Percentiles rank a stretch among this genome's conserved stretches.
Conservation (phyloP, 139 green algal genomes). For the Nannochloris sp. region DNA sequence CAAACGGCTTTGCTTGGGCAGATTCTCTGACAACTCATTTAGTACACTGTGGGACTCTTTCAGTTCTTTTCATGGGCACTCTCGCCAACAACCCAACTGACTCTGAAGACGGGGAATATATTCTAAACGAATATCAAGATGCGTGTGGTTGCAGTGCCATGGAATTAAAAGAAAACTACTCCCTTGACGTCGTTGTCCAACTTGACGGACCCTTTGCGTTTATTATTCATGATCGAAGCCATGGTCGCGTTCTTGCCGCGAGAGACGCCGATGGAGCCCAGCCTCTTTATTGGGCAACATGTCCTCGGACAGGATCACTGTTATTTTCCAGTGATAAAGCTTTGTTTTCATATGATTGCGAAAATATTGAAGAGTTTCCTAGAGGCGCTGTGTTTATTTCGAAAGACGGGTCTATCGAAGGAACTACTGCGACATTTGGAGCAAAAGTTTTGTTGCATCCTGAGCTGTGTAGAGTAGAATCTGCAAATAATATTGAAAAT, state of each 20-base stretch:
- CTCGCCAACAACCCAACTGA: neutral
- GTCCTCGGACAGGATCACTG: neutral
- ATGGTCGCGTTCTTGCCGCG: neutral
- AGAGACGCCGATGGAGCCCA: neutral
- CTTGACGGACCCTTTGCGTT: neutral
- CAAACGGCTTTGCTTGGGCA: slow-evolving; percentile 5
- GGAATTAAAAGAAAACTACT: neutral
- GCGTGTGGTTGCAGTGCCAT: neutral
- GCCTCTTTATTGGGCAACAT: slow-evolving; percentile 1
- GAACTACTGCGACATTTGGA: neutral
- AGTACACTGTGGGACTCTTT: neutral
- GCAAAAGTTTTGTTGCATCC: neutral
- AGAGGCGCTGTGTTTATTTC: neutral
- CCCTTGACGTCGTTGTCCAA: neutral
- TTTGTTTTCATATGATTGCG: neutral
- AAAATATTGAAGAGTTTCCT: neutral
- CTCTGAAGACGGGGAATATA: slow-evolving; percentile 6
- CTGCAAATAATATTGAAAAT: slow-evolving; percentile 4
- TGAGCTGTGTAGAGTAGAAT: neutral
- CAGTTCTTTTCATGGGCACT: slow-evolving; percentile 4
- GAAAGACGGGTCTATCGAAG: neutral
- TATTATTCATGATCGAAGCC: neutral
- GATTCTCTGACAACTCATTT: neutral
- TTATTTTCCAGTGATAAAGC: slow-evolving; percentile 6
- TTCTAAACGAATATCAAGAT: slow-evolving; percentile 5